Percentiles rank a stretch among this genome's conserved stretches.
phyloP scores from a whole-genome alignment of 1,284 basidiomycete genomes.

The Meira nashicola region DNA sequence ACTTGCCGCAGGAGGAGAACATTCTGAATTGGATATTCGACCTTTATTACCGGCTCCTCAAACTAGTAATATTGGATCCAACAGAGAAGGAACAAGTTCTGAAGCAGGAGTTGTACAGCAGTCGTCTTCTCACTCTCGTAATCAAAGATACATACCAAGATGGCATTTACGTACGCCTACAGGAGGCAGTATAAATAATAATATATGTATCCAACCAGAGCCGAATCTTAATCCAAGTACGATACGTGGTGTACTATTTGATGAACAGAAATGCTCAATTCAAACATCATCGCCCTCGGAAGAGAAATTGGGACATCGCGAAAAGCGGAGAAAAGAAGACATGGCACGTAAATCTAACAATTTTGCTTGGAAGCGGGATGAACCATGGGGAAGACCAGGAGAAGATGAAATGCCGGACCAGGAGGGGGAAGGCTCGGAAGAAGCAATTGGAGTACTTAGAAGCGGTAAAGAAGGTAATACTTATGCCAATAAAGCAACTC shows the following conservation, averaged over 20 bases:
- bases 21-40: conserved; percentile 71
- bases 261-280: not conserved
- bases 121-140: not conserved
- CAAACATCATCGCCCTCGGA: not conserved
- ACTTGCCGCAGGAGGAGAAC: conserved; percentile 75
- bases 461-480: conserved; percentile 27
- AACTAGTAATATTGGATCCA: conserved; percentile 2
- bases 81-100: not conserved
- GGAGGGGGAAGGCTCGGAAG: not conserved
- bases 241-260: not conserved
- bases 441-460: conserved; percentile 15
- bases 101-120: not conserved
- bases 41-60: conserved; percentile 53
- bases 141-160: conserved; percentile 21
- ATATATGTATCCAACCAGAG: conserved; percentile 59
- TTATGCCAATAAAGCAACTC: conserved; percentile 34
- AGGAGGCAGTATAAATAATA: conserved; percentile 72
- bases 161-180: conserved; percentile 57
- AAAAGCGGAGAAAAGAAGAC: not conserved
- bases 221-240: not conserved
- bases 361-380: not conserved
- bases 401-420: not conserved
- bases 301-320: not conserved
- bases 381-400: not conserved
- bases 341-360: conserved; percentile 18